Evolutionary conservation across 345 rosid genomes (phyloP).

Genomic region (Citrus glauca): DNA sequence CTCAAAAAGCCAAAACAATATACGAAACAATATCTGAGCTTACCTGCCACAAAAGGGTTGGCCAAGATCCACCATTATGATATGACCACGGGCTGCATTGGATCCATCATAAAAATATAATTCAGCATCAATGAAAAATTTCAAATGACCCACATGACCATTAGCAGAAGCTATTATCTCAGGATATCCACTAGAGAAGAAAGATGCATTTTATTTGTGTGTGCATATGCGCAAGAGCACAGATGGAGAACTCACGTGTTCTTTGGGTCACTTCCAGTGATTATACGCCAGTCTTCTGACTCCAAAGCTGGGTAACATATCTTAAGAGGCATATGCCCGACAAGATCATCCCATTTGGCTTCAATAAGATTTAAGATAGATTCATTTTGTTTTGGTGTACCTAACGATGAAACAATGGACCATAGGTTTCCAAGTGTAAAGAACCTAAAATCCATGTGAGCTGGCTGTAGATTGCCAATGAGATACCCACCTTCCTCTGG

Average conservation of each 20-base stretch:
- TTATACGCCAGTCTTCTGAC: slow-evolving; percentile 89
- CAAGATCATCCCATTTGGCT: slow-evolving; percentile 79
- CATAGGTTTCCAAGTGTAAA: slow-evolving; percentile 83
- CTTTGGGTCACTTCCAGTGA: slow-evolving; percentile 96
- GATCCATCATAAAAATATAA: slow-evolving; percentile 6
- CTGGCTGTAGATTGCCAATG: slow-evolving; percentile 77
- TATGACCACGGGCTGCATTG: slow-evolving; percentile 91
- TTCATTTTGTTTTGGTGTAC: slow-evolving; percentile 75
- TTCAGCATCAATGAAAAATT: neutral
- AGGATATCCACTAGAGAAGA: neutral
- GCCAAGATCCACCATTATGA: slow-evolving; percentile 99
- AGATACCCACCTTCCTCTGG: slow-evolving; percentile 83
- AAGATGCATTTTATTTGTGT: neutral
- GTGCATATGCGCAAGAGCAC: neutral
- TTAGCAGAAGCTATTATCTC: neutral
- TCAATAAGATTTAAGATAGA: slow-evolving; percentile 66
- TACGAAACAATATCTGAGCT: neutral
- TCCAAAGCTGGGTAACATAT: slow-evolving; percentile 90
- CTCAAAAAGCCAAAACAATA: neutral
- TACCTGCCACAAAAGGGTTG: slow-evolving; percentile 99
- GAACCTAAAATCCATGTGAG: slow-evolving; percentile 87
- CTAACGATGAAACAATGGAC: slow-evolving; percentile 74
- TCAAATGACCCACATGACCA: neutral
- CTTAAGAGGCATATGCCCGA: slow-evolving; percentile 85
- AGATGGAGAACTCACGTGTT: slow-evolving; percentile 57